Evolutionary conservation across 108 stramenopile genomes (phyloP), one percentile per base, ranked within the genome.

Genomic region (Skeletonema menzelii): DNA sequence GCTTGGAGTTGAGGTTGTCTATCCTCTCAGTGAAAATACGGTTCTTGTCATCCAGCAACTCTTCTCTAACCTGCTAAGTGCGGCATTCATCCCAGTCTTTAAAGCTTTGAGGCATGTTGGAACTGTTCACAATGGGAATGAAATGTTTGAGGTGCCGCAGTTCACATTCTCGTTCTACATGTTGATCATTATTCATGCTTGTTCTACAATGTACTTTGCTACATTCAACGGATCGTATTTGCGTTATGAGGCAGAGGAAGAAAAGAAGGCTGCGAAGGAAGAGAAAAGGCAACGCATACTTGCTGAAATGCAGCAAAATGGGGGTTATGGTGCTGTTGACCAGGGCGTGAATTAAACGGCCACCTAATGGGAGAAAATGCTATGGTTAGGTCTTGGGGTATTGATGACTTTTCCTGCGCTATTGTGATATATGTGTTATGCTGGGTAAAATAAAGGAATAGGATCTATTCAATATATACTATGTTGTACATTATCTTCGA

Each of bases 41-140:
- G 95, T 96, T 15, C 71, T 96, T 42, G 95, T 96, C n/a, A 92
- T 96, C 55, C 95, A 96, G 57, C 95, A 96, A 67, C 85, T 96
- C 4, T 92, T 93, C 65, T 92, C 95, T 19, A 96, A 96, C 80
- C 67, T 96, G 31, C 64, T 93, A 59, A 92, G 91, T 63, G 95
- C 95, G 19, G 24, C 82, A 24, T 96, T 96, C 73, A 93, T 96
- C 72, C 95, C 95, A 3, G 56, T 88, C 49, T 96, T 96, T 79
- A 92, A 96, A 76, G 81, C 86, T 1, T 65, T 96, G 66, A 84
- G 84, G 56, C 73, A 93, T 57, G 87, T 92, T 49, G 89, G 91
- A 8, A 87, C 83, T 10, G 49, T 44, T 6, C 27, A 58, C 11
- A 73, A 80, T 14, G 73, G 65, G 8, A 53, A 62, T 5, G 83